These are phyloP conservation scores for Dillenia turbinata DNA, from an alignment of 164 flowering plant genomes.

Conservation along the genomic window DNA sequence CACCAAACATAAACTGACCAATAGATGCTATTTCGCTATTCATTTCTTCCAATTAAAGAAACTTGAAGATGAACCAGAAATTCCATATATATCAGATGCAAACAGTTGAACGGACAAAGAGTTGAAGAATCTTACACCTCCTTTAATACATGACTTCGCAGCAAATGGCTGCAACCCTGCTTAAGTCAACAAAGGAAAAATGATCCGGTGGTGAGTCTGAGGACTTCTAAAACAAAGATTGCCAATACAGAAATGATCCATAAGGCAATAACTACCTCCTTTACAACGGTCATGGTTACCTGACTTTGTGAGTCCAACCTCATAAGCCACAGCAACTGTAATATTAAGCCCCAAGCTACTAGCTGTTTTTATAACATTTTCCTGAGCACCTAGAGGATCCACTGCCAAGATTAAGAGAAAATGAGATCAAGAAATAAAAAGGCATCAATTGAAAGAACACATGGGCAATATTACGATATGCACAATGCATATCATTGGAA, in stretches of 20 bases:
- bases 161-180: conserved; percentile 31
- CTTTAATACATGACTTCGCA: conserved; percentile 19
- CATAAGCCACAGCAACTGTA: conserved; percentile 76
- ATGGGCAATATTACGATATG: background rate
- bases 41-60: background rate
- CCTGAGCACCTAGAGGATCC: conserved; percentile 84
- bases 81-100: background rate
- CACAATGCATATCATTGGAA: too few relatives aligned
- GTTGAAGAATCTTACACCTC: conserved; percentile 53
- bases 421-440: conserved; percentile 2
- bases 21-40: background rate
- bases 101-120: conserved; percentile 7
- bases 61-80: background rate
- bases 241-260: too few relatives aligned
- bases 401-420: conserved; percentile 32
- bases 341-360: conserved; percentile 52
- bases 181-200: background rate
- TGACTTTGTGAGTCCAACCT: conserved; percentile 32
- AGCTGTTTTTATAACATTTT: conserved; percentile 64
- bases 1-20: too few relatives aligned
- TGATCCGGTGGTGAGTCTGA: too few relatives aligned
- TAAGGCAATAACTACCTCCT: too few relatives aligned
- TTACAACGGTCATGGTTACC: conserved; percentile 27
- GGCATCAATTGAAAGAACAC: background rate
- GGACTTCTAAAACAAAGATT: too few relatives aligned